These are phyloP conservation scores for Alternaria longipes DNA, from an alignment of 2,329 filamentous ascomycete genomes.

Conservation along the genomic window DNA sequence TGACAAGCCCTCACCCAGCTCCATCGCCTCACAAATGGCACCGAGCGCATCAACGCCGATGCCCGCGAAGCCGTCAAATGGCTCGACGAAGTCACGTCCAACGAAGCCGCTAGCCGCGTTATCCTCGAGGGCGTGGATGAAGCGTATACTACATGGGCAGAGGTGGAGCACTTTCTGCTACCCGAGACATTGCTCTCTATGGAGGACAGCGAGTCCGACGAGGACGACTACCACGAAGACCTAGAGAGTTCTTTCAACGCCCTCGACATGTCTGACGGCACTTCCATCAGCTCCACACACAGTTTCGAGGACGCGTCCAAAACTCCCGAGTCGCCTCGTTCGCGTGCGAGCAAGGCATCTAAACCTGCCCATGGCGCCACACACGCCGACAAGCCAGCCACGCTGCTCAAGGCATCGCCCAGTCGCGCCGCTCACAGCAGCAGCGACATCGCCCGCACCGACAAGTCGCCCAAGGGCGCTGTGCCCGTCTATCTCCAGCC, in stretches of 20 bases:
- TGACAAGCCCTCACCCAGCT: constrained; percentile 57
- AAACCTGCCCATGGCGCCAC: constrained; percentile 33
- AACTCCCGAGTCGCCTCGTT: constrained; percentile 53
- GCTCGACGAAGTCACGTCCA: constrained; percentile 62
- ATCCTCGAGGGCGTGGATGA: constrained; percentile 60
- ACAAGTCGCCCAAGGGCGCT: constrained; percentile 38
- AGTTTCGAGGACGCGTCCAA: constrained; percentile 50
- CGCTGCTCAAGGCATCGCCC: constrained; percentile 29
- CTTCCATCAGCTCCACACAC: constrained; percentile 56
- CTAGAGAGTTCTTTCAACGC: constrained; percentile 50
- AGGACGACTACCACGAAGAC: constrained; percentile 50
- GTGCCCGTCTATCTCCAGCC: constrained; percentile 56
- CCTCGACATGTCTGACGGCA: constrained; percentile 49
- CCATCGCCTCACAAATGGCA: constrained; percentile 54
- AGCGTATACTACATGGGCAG: constrained; percentile 57
- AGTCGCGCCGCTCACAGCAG: constrained; percentile 44
- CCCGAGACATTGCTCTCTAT: constrained; percentile 61
- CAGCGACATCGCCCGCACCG: constrained; percentile 29
- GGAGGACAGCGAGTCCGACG: constrained; percentile 53
- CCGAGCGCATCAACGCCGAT: constrained; percentile 55
- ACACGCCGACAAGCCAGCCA: constrained; percentile 30
- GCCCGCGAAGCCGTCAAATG: constrained; percentile 60
- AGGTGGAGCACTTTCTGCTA: constrained; percentile 60
- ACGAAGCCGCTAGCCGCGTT: constrained; percentile 47
- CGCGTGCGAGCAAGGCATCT: constrained; percentile 43